Evolutionary conservation across 371 early-diverging fungal species (phyloP).

Genomic region (Parasitella parasitica): DNA sequence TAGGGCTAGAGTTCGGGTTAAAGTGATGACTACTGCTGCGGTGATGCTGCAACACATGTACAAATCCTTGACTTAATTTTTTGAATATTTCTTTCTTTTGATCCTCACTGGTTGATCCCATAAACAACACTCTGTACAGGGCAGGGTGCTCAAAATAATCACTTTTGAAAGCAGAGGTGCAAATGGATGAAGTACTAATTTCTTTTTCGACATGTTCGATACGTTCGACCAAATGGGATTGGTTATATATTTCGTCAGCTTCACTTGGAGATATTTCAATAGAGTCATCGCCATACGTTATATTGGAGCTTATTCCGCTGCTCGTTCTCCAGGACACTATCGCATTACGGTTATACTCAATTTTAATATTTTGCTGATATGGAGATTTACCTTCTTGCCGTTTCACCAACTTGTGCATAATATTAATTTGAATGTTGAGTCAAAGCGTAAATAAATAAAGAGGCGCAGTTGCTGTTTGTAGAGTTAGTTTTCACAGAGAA

Average conservation of each 20-base stretch:
- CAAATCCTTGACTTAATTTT: slow-evolving; percentile 37
- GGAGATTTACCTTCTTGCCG: neutral
- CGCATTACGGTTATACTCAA: neutral
- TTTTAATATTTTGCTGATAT: neutral
- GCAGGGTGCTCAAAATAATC: slow-evolving; percentile 28
- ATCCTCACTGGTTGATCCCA: slow-evolving; percentile 36
- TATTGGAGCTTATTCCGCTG: neutral
- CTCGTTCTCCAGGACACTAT: neutral
- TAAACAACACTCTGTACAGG: slow-evolving; percentile 36
- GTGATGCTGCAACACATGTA: slow-evolving; percentile 17
- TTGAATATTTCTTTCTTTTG: slow-evolving; percentile 33
- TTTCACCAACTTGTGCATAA: slow-evolving; percentile 18
- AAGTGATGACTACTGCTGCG: neutral
- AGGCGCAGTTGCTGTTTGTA: neutral
- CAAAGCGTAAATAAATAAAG: neutral
- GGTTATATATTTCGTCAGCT: slow-evolving; percentile 8
- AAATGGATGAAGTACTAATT: slow-evolving; percentile 21
- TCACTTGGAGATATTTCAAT: slow-evolving; percentile 6
- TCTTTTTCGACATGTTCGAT: slow-evolving; percentile 16
- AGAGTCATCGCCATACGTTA: slow-evolving; percentile 10
- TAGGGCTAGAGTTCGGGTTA: neutral
- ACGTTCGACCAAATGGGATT: slow-evolving; percentile 16
- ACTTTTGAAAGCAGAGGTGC: slow-evolving; percentile 8
- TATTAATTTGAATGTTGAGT: neutral
- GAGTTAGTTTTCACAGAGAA: neutral